Conservation (phyloP, 306 rosid genomes). For the Acmispon strigosus region DNA sequence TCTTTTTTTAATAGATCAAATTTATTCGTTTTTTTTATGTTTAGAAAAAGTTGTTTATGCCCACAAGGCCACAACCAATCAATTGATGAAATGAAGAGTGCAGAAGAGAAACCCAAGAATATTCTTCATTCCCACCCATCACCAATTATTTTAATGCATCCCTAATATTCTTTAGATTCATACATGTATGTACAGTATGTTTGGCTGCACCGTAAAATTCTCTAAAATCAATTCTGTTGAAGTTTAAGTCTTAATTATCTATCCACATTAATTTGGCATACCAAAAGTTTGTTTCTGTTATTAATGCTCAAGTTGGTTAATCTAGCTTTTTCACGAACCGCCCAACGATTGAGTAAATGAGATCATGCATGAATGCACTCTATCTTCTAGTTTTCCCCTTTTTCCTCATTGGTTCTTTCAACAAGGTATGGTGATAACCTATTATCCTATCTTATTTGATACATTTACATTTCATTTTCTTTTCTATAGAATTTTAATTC, state of each 20-base stretch:
- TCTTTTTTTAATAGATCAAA: not conserved
- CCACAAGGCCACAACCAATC: not conserved
- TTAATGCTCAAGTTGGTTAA: slow-evolving; percentile 12
- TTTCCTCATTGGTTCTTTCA: not conserved
- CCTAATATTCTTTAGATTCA: slow-evolving; percentile 10
- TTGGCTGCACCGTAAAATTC: too few species aligned
- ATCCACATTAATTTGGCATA: not conserved
- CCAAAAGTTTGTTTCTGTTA: not conserved
- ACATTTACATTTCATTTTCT: too few species aligned
- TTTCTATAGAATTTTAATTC: too few species aligned
- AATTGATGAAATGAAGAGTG: slow-evolving; percentile 11
- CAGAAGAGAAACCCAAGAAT: not conserved
- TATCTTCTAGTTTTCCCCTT: not conserved
- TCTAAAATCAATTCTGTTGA: too few species aligned
- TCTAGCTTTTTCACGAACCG: slow-evolving; percentile 18
- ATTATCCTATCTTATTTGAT: not conserved
- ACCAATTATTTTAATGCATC: slow-evolving; percentile 22
- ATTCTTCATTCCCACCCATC: slow-evolving; percentile 8
- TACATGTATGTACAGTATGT: slow-evolving; percentile 6
- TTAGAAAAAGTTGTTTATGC: not conserved
- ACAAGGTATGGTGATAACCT: not conserved
- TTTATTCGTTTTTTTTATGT: not conserved
- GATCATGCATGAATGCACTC: slow-evolving; percentile 9
- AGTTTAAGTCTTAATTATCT: not conserved
- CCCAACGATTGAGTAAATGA: slow-evolving; percentile 1